These are phyloP conservation scores for Ceratorhiza oryzae-sativae DNA, from an alignment of 1,284 basidiomycete species.

Conservation along the genomic window DNA sequence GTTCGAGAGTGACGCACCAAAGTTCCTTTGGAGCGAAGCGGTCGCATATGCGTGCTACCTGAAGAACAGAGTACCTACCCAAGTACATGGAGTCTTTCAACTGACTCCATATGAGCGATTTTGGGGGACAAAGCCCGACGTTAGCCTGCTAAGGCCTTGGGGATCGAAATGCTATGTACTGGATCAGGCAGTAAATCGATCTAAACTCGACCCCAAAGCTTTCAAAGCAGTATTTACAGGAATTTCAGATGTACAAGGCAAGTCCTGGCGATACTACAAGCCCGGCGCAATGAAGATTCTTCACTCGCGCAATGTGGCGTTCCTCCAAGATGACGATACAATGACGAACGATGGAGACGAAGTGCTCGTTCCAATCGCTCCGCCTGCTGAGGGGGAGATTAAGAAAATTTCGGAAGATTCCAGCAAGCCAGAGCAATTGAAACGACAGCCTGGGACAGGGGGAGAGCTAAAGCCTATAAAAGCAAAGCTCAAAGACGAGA, in stretches of 20 bases:
- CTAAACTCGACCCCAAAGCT: not conserved
- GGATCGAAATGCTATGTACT: constrained; percentile 9
- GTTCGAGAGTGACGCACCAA: constrained; percentile 47
- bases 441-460: not conserved
- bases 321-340: not conserved
- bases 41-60: constrained; percentile 52
- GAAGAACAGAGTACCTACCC: constrained; percentile 52
- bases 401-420: not conserved
- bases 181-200: constrained; percentile 17
- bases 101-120: constrained; percentile 50
- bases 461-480: not conserved
- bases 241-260: constrained; percentile 18
- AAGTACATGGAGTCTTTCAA: constrained; percentile 45
- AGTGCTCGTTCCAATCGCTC: not conserved
- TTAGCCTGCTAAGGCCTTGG: constrained; percentile 40
- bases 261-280: constrained; percentile 28
- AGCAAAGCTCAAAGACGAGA: not conserved
- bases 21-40: constrained; percentile 54
- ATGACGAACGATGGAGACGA: not conserved
- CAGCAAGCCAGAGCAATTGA: not conserved
- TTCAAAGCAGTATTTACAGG: constrained; percentile 7
- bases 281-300: not conserved
- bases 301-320: not conserved
- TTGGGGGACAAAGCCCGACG: constrained; percentile 48
- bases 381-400: constrained; percentile 18